Conservation (phyloP, 305 asterid genomes). For the Fraxinus angustifolia region DNA sequence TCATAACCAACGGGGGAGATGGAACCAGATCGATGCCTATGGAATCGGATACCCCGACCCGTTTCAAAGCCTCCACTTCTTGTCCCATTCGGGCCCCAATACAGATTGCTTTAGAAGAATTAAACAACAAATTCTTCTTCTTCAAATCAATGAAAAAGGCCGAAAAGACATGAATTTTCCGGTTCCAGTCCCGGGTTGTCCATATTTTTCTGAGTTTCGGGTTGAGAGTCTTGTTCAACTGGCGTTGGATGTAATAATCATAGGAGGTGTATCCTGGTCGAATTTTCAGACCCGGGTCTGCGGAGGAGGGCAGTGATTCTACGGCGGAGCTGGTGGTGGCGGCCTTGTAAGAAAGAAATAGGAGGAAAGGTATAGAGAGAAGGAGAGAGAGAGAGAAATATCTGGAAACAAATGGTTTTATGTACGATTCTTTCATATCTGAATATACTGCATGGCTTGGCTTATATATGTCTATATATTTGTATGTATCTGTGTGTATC, state of each 20-base stretch:
- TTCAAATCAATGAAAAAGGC: slow-evolving; percentile 48
- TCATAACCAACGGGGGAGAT: slow-evolving; percentile 61
- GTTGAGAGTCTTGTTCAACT: slow-evolving; percentile 70
- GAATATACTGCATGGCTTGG: slow-evolving; percentile 17
- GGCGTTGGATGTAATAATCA: slow-evolving; percentile 55
- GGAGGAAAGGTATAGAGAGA: slow-evolving; percentile 32
- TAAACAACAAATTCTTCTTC: slow-evolving; percentile 25
- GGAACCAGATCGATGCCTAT: slow-evolving; percentile 79
- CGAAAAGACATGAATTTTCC: slow-evolving; percentile 56
- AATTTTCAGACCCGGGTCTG: slow-evolving; percentile 44
- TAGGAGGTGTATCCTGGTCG: slow-evolving; percentile 68
- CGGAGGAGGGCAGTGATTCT: background rate
- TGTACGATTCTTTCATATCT: slow-evolving; percentile 27
- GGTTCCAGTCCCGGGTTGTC: slow-evolving; percentile 72
- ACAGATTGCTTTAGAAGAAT: slow-evolving; percentile 50
- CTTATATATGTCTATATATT: background rate
- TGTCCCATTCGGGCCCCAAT: slow-evolving; percentile 82
- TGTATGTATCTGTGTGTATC: background rate
- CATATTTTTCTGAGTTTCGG: slow-evolving; percentile 59
- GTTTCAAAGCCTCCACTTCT: slow-evolving; percentile 66
- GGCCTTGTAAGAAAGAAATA: slow-evolving; percentile 28
- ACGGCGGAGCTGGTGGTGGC: background rate
- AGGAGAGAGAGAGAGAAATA: slow-evolving; percentile 28
- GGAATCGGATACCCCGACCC: slow-evolving; percentile 60
- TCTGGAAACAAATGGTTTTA: slow-evolving; percentile 27